Percentiles rank a stretch among this genome's conserved stretches.
Conservation (phyloP, 1,284 basidiomycete genomes). For the Ceratobasidium sp. region DNA sequence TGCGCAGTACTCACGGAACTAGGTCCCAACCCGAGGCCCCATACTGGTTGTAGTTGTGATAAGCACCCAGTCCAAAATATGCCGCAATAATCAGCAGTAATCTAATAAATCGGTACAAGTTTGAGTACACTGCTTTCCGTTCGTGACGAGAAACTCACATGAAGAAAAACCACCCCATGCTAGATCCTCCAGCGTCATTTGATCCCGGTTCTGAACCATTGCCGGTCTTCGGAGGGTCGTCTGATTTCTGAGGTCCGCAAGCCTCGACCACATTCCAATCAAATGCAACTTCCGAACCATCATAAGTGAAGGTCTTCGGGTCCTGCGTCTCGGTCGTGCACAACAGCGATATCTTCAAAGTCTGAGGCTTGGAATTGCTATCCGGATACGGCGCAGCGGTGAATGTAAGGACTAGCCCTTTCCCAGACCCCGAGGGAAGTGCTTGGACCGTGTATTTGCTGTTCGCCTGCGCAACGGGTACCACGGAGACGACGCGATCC, state of each 20-base stretch:
- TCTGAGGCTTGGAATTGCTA: slow-evolving; percentile 64
- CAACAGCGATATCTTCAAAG: slow-evolving; percentile 70
- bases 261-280: slow-evolving; percentile 63
- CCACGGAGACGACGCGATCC: slow-evolving; percentile 40
- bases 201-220: slow-evolving; percentile 52
- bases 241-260: slow-evolving; percentile 59
- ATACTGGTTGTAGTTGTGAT: slow-evolving; percentile 87
- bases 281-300: slow-evolving; percentile 66
- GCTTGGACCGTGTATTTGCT: slow-evolving; percentile 32
- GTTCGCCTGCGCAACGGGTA: slow-evolving; percentile 18
- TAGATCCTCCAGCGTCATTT: slow-evolving; percentile 69
- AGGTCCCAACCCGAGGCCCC: slow-evolving; percentile 83
- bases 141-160: slow-evolving; percentile 66
- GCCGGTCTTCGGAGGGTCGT: slow-evolving; percentile 57
- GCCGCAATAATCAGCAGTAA: slow-evolving; percentile 73
- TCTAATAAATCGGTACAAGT: slow-evolving; percentile 58
- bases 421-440: slow-evolving; percentile 59
- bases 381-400: slow-evolving; percentile 73
- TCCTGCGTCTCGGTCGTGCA: slow-evolving; percentile 63
- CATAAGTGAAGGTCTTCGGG: slow-evolving; percentile 72
- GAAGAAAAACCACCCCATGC: slow-evolving; percentile 86
- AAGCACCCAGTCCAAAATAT: slow-evolving; percentile 82
- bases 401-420: slow-evolving; percentile 71
- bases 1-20: slow-evolving; percentile 72
- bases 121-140: background rate